Percentiles rank a stretch among this genome's conserved stretches.
Evolutionary conservation across 2,329 filamentous ascomycete species (phyloP).

Genomic region (Talaromyces sp.): DNA sequence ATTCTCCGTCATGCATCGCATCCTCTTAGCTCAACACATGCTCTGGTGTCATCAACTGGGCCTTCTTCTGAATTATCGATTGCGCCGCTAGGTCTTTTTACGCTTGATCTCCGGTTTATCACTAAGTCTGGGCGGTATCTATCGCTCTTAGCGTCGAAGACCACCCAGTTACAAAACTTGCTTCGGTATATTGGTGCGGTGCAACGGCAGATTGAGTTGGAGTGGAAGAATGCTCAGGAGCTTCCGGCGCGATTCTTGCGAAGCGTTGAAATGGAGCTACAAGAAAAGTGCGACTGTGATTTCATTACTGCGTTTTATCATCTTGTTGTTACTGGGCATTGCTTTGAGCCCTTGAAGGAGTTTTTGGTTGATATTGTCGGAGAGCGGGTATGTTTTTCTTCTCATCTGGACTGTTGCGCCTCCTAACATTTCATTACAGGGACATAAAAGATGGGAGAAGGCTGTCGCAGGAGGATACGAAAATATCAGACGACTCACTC

Average conservation of each 20-base stretch:
- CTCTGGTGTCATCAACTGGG: conserved; percentile 59
- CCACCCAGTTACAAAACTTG: conserved; percentile 83
- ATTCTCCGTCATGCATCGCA: conserved; percentile 69
- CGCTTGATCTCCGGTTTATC: conserved; percentile 82
- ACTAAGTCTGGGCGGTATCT: conserved; percentile 74
- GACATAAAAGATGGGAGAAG: conserved; percentile 94
- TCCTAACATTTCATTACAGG: conserved; percentile 51
- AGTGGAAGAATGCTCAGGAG: conserved; percentile 82
- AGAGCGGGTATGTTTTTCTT: conserved; percentile 64
- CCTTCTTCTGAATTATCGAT: conserved; percentile 38
- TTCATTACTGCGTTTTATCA: conserved; percentile 81
- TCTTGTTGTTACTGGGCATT: conserved; percentile 80
- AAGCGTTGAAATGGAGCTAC: conserved; percentile 74
- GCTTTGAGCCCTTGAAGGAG: conserved; percentile 73
- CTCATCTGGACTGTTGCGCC: too few relatives aligned
- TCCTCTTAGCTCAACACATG: conserved; percentile 73
- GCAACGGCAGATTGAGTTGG: conserved; percentile 74
- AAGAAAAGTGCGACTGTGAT: conserved; percentile 63
- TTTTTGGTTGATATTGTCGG: conserved; percentile 85
- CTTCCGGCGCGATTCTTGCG: conserved; percentile 76
- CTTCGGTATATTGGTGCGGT: conserved; percentile 82
- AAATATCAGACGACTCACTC: conserved; percentile 73
- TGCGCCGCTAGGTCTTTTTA: conserved; percentile 62
- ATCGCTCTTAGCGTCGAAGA: conserved; percentile 81
- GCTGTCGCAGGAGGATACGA: conserved; percentile 77